Evolutionary conservation across 768 basidiomycete species (phyloP), one percentile per base, ranked within the genome.

Genomic region (Psilocybe cyanescens): DNA sequence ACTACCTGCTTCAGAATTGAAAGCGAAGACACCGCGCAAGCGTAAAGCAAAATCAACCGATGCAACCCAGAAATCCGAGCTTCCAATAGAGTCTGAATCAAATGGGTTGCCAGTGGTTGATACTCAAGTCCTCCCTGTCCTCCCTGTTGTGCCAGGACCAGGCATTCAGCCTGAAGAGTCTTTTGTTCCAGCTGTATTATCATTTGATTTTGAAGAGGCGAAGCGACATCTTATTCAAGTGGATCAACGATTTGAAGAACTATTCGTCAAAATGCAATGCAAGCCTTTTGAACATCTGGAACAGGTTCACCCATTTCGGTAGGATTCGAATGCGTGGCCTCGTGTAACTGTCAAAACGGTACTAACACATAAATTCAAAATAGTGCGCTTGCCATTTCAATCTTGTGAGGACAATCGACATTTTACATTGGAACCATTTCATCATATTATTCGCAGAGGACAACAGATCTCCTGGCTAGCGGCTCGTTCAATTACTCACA

Each of bases 391-490:
- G 82, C 84, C 28, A 83, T 83, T 4, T 91, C 89, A 33, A 92
- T 94, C 58, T 72, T 94, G 82, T 92, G 75, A 75, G 86, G 48
- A 8, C 16, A 9, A 3, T 8, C 8, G 7, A 49, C 17, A 9
- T 9, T 19, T 19, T 28, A 48, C 17, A 9, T 9, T 6, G 47
- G 19, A 48, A 29, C 30, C 28, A 30, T n/a, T 31, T 4, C 30
- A 24, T 60, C 5, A 24, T 14, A 37, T 48, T 19, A 16, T 24
- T 41, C 57, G 3, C 59, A 90, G 89, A 41, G 88, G 84, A 4
- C 90, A 91, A 72, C 91, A 95, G 70, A 91, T 95, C 24, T 93
- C 91, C 1, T 94, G 91, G 91, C 74, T 89, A 47, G 95, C 94
- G 9, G 95, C 95, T 0, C 82, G 91, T 19, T 87, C 92, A 17